A percentile compares a stretch with the other conserved stretches of the same genome.
These are phyloP conservation scores for Metarhizium sp. DNA, from an alignment of 2,329 filamentous ascomycete species.

Conservation along the genomic window DNA sequence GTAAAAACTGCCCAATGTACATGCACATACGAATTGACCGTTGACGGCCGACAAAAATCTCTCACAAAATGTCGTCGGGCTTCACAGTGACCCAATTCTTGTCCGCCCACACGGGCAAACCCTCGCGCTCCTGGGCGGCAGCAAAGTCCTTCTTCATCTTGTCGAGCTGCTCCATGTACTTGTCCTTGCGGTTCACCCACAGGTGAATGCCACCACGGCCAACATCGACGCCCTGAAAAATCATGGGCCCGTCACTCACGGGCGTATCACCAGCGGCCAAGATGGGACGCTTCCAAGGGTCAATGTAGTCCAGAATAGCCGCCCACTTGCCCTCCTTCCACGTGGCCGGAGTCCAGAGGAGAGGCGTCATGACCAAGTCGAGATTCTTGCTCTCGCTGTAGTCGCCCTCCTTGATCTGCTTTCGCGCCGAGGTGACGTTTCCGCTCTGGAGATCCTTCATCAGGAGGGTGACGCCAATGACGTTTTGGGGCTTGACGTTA, in stretches of 20 bases:
- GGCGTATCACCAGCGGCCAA: constrained; percentile 34
- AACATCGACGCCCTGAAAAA: constrained; percentile 34
- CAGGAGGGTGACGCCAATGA: constrained; percentile 32
- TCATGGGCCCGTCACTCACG: constrained; percentile 32
- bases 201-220: constrained; percentile 30
- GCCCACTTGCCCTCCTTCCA: constrained; percentile 36
- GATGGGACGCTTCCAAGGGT: constrained; percentile 32
- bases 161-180: constrained; percentile 23
- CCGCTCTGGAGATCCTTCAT: constrained; percentile 21
- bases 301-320: constrained; percentile 31
- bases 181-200: constrained; percentile 30
- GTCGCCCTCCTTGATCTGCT: constrained; percentile 26
- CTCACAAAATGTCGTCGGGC: constrained; percentile 28
- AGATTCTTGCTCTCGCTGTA: constrained; percentile 28
- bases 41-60: not conserved
- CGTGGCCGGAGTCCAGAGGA: constrained; percentile 32
- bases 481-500: constrained; percentile 32
- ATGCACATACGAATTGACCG: too few relatives aligned
- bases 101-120: constrained; percentile 28
- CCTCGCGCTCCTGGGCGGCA: constrained; percentile 23
- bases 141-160: constrained; percentile 27
- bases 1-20: too few relatives aligned
- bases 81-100: constrained; percentile 35
- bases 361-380: constrained; percentile 28
- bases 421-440: constrained; percentile 25